Evolutionary conservation across 768 basidiomycete species (phyloP), one percentile per base, ranked within the genome.

Genomic region (Mycena capillaripes): DNA sequence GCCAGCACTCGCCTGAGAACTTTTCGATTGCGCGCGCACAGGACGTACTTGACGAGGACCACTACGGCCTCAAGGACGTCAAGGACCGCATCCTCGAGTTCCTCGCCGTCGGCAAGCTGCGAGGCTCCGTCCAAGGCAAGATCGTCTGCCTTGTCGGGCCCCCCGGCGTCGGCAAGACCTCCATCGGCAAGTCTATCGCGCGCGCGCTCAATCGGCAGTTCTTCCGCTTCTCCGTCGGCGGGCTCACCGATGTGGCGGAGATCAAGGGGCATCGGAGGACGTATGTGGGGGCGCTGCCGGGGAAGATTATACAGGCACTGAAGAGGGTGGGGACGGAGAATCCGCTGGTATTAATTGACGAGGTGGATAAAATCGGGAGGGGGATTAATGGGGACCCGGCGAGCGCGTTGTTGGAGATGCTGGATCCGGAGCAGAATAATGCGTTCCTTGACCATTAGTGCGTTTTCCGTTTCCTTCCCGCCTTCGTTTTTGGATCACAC

Each of bases 181-280:
- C 91, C 66, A 98, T 99, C 50, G 97, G 97, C 57, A 97, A 97
- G 86, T 95, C 93, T 3, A 98, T 99, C 60, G 93, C 98, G 0
- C 89, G 96, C 19, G 97, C 97, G 4, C 85, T 99, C 27, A 91
- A 93, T 30, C 84, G 97, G 70, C 92, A 96, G 80, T 99, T 99
- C 85, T 99, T 97, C 90, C 89, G 97, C 57, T 98, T 99, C 84
- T 96, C 94, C 11, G 97, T 99, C 5, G 97, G 98, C 73, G 97
- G 98, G 17, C 82, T 99, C 79, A 96, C 96, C 56, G 98, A 99
- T 80, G 97, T 99, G 0, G 98, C 98, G 66, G 98, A 99, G 88
- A 98, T 99, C 79, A 99, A 99, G 84, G 98, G 98, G 1, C 98
- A 99, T 79, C 85, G 98, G 77, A 86, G 98, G 80, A 99, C 97